Percentiles rank a stretch among this genome's conserved stretches.
phyloP scores from a whole-genome alignment of 768 basidiomycete genomes.

The Phaffia australis region DNA sequence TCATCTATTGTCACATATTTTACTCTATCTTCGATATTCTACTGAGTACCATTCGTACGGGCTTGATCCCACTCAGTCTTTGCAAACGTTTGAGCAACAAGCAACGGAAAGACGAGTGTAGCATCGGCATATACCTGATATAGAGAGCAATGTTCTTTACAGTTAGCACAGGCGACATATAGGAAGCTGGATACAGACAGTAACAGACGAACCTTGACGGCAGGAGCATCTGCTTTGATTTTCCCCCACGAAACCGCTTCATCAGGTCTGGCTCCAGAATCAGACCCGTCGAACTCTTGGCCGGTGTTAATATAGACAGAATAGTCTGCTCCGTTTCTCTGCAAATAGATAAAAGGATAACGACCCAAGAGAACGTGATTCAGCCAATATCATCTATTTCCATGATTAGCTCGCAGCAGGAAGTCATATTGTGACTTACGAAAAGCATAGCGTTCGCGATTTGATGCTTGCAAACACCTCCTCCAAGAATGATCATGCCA shows the following conservation, averaged over 20 bases:
- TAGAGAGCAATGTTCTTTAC: background rate
- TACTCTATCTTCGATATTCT: background rate
- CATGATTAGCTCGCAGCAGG: background rate
- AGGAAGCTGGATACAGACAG: constrained; percentile 10
- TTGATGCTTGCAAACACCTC: constrained; percentile 98
- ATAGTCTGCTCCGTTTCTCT: constrained; percentile 97
- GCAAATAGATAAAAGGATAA: constrained; percentile 13
- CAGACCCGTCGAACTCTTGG: constrained; percentile 97
- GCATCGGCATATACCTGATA: constrained; percentile 87
- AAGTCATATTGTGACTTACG: constrained; percentile 43
- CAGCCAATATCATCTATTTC: background rate
- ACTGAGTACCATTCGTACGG: background rate
- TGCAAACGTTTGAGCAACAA: constrained; percentile 91
- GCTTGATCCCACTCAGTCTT: constrained; percentile 40
- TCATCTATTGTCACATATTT: no score
- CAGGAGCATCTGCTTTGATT: constrained; percentile 60
- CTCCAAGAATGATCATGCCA: constrained; percentile 96
- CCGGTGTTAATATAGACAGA: constrained; percentile 98
- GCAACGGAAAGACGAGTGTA: constrained; percentile 84
- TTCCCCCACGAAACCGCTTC: constrained; percentile 99
- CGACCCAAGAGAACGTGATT: background rate
- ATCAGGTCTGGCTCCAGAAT: constrained; percentile 91
- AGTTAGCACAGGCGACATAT: background rate
- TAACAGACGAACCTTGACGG: constrained; percentile 37
- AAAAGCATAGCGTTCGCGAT: constrained; percentile 99